phyloP scores from a whole-genome alignment of 352 stramenopile species.

The Phytophthora constricta region DNA sequence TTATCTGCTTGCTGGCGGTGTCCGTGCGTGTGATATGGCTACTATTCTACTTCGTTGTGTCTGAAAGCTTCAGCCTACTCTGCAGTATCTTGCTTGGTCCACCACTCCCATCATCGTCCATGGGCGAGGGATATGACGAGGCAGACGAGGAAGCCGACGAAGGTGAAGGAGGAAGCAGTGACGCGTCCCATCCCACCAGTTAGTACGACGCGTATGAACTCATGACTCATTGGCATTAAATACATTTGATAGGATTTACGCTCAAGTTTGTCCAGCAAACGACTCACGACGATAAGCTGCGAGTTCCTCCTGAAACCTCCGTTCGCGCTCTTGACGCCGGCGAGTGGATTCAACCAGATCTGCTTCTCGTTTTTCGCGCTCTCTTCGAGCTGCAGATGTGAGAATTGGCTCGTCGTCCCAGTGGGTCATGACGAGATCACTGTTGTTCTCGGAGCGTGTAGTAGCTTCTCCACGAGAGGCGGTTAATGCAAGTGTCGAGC shows the following conservation, averaged over 20 bases:
- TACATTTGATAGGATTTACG: conserved; percentile 19
- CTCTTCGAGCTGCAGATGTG: conserved; percentile 44
- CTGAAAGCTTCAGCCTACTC: conserved; percentile 47
- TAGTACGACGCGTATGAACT: conserved; percentile 1
- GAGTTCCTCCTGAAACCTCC: conserved; percentile 63
- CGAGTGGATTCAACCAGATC: conserved; percentile 41
- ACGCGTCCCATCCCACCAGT: conserved; percentile 21
- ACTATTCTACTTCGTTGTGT: conserved; percentile 66
- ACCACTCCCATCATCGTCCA: conserved; percentile 24
- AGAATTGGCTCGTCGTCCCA: conserved; percentile 68
- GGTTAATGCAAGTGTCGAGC: conserved; percentile 1
- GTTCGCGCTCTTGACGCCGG: conserved; percentile 52
- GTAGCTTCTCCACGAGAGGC: conserved; percentile 2
- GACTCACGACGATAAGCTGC: conserved; percentile 46
- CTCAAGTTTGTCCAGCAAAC: conserved; percentile 27
- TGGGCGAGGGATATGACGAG: conserved; percentile 32
- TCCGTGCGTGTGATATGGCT: conserved; percentile 72
- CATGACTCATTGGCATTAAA: conserved; percentile 2
- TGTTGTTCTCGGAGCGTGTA: not conserved
- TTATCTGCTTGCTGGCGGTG: conserved; percentile 74
- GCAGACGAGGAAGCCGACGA: conserved; percentile 27
- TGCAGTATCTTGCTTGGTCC: conserved; percentile 53
- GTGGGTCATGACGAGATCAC: conserved; percentile 10
- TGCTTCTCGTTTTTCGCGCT: conserved; percentile 29
- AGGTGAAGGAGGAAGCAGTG: conserved; percentile 18